A percentile compares a stretch with the other conserved stretches of the same genome.
Evolutionary conservation across 768 basidiomycete genomes (phyloP).

Genomic region (Tulasnella calospora): DNA sequence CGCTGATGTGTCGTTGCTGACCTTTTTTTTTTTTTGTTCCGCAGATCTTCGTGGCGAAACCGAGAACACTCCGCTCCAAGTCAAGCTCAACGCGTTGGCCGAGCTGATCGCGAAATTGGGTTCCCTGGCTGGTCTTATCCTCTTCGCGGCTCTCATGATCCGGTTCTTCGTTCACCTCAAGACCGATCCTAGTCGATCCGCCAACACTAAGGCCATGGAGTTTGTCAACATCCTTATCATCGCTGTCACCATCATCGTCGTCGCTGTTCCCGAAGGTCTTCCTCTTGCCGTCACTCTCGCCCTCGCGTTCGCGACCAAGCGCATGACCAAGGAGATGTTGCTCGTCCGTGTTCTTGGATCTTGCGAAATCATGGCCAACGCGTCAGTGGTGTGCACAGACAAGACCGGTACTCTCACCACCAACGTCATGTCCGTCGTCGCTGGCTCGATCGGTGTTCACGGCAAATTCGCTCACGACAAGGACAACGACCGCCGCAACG

Average conservation of each 20-base stretch:
- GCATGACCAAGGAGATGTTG: conserved; percentile 95
- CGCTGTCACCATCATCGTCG: conserved; percentile 83
- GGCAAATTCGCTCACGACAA: conserved; percentile 86
- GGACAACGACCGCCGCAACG: conserved; percentile 67
- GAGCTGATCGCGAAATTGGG: conserved; percentile 93
- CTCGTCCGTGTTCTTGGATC: conserved; percentile 93
- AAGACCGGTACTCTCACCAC: conserved; percentile 96
- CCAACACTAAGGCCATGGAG: conserved; percentile 78
- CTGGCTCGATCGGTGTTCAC: conserved; percentile 89
- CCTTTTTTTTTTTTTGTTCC: conserved; percentile 12
- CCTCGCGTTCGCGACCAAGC: conserved; percentile 92
- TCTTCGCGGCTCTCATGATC: conserved; percentile 85
- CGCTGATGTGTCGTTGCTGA: too few relatives aligned
- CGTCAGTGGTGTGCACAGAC: conserved; percentile 92
- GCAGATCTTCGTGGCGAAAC: conserved; percentile 79
- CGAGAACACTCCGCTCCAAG: conserved; percentile 87
- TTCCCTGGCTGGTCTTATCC: conserved; percentile 67
- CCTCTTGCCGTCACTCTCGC: conserved; percentile 95
- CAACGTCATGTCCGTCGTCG: conserved; percentile 93
- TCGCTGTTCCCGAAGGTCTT: conserved; percentile 87
- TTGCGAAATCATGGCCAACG: conserved; percentile 98
- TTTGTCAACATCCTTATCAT: conserved; percentile 95
- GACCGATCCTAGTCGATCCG: conserved; percentile 54
- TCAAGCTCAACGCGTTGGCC: conserved; percentile 90
- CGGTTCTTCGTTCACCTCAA: conserved; percentile 89